phyloP scores from a whole-genome alignment of 2,329 filamentous ascomycete genomes.

The Aspergillus sp. region DNA sequence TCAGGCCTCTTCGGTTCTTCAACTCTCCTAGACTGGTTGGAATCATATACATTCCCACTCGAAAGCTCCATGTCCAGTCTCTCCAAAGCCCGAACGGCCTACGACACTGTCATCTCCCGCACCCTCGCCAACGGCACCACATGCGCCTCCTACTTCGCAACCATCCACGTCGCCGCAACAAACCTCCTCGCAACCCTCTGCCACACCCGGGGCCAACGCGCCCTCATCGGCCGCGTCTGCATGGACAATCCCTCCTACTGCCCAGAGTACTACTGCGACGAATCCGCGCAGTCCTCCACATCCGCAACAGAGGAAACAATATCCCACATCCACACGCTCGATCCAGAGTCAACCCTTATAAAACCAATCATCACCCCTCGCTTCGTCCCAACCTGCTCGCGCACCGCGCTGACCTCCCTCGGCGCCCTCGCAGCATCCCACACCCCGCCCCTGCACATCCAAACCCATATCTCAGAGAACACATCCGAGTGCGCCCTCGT shows the following conservation, averaged over 20 bases:
- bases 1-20: conserved; percentile 90
- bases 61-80: conserved; percentile 68
- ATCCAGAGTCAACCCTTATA: conserved; percentile 63
- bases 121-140: conserved; percentile 91
- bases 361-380: conserved; percentile 75
- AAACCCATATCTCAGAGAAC: conserved; percentile 93
- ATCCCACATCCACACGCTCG: conserved; percentile 65
- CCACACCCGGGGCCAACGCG: conserved; percentile 75
- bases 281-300: conserved; percentile 59
- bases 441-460: conserved; percentile 61
- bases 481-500: conserved; percentile 71
- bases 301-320: conserved; percentile 60
- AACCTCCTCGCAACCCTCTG: conserved; percentile 87
- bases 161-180: conserved; percentile 81
- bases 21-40: conserved; percentile 89
- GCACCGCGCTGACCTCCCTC: conserved; percentile 59
- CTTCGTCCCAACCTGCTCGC: conserved; percentile 58
- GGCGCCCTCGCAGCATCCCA: conserved; percentile 63
- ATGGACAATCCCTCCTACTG: conserved; percentile 73
- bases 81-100: conserved; percentile 53
- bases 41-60: conserved; percentile 92
- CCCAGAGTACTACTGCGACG: conserved; percentile 78
- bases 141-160: conserved; percentile 92
- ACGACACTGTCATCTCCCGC: conserved; percentile 72
- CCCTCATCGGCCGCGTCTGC: conserved; percentile 89